Conservation (phyloP, 805 yeast species). For the Komagataella populi region DNA sequence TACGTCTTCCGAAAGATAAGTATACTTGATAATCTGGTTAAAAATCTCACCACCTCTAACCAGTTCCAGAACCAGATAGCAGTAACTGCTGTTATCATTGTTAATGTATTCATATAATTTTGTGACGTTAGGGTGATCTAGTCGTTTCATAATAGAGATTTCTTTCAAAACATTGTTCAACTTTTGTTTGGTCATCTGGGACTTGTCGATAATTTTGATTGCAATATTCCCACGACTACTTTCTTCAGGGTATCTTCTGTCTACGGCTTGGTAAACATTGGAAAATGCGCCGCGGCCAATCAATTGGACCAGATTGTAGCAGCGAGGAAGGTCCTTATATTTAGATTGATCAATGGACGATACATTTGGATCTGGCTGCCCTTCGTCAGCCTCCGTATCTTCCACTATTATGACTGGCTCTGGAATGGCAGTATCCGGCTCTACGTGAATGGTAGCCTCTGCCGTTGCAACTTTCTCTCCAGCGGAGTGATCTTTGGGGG, state of each 20-base stretch:
- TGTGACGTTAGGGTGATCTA: conserved; percentile 49
- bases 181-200: conserved; percentile 35
- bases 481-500: not conserved
- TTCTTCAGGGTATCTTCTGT: conserved; percentile 21
- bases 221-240: conserved; percentile 30
- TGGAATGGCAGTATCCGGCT: not conserved
- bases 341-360: not conserved
- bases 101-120: conserved; percentile 41
- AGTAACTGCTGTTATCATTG: conserved; percentile 26
- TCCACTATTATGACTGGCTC: not conserved
- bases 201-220: conserved; percentile 60
- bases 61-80: conserved; percentile 54
- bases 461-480: not conserved
- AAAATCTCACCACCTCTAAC: conserved; percentile 73
- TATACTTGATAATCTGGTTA: conserved; percentile 64
- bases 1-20: conserved; percentile 63
- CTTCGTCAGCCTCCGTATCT: not conserved
- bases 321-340: conserved; percentile 13
- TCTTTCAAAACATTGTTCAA: conserved; percentile 52
- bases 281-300: conserved; percentile 90
- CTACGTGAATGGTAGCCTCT: not conserved
- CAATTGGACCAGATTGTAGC: conserved; percentile 15
- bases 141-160: conserved; percentile 56
- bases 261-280: conserved; percentile 61
- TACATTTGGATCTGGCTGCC: not conserved